phyloP scores from a whole-genome alignment of 331 rosid species.

The Arachis monticola region DNA sequence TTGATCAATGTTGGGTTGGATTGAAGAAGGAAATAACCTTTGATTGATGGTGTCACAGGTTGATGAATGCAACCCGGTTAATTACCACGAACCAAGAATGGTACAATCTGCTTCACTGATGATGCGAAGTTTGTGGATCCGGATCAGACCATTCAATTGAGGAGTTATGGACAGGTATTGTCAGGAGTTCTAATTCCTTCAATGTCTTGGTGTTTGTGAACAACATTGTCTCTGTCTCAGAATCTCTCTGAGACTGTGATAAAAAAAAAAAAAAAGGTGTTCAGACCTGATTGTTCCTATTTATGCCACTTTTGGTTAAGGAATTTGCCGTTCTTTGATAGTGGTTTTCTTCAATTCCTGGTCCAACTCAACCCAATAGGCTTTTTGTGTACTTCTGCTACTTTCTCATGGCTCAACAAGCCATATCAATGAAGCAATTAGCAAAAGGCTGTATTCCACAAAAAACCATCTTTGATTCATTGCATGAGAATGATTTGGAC shows the following conservation, averaged over 20 bases:
- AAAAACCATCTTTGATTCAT: slow-evolving; percentile 87
- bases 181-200: slow-evolving; percentile 65
- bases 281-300: slow-evolving; percentile 84
- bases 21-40: slow-evolving; percentile 75
- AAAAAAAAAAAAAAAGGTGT: too few relatives aligned
- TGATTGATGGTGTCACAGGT: slow-evolving; percentile 87
- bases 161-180: slow-evolving; percentile 87
- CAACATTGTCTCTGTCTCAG: slow-evolving; percentile 73
- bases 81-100: slow-evolving; percentile 52
- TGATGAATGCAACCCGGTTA: slow-evolving; percentile 85
- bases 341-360: slow-evolving; percentile 97
- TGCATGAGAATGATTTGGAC: slow-evolving; percentile 66
- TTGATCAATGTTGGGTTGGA: slow-evolving; percentile 99
- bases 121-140: slow-evolving; percentile 98
- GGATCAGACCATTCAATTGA: slow-evolving; percentile 96
- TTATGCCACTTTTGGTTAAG: slow-evolving; percentile 69
- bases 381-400: slow-evolving; percentile 94
- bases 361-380: slow-evolving; percentile 98
- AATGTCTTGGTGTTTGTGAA: slow-evolving; percentile 92
- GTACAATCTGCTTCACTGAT: slow-evolving; percentile 78
- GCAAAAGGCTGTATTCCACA: slow-evolving; percentile 96
- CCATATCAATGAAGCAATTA: slow-evolving; percentile 82
- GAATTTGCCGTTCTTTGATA: slow-evolving; percentile 85
- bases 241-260: slow-evolving; percentile 86
- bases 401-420: slow-evolving; percentile 97